Conservation (phyloP, 495 filamentous ascomycete genomes). For the Astrocystis sublimbata region DNA sequence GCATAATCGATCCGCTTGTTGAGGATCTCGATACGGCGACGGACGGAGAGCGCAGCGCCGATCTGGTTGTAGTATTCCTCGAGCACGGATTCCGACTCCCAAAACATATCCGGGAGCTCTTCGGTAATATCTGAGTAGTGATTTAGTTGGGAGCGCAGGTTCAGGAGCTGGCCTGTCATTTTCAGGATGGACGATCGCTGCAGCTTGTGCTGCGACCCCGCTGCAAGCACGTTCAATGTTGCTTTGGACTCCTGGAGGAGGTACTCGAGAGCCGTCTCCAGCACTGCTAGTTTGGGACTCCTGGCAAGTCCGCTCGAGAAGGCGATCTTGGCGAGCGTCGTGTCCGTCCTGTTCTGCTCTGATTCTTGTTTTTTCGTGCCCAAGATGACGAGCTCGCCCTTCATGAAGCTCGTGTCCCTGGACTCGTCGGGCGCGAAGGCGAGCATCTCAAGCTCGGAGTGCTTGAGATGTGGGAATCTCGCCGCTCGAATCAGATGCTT, state of each 20-base stretch:
- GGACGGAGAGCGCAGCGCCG: conserved; percentile 84
- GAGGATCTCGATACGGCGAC: conserved; percentile 85
- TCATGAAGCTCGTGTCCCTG: conserved; percentile 74
- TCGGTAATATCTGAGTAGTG: conserved; percentile 97
- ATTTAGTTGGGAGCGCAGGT: conserved; percentile 88
- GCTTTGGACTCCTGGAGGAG: conserved; percentile 70
- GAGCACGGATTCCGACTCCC: conserved; percentile 87
- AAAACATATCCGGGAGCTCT: conserved; percentile 92
- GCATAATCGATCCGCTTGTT: conserved; percentile 99
- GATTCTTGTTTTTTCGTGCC: conserved; percentile 62
- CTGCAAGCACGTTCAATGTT: conserved; percentile 75
- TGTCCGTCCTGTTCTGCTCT: conserved; percentile 57
- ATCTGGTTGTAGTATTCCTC: conserved; percentile 93
- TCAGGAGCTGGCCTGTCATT: conserved; percentile 92
- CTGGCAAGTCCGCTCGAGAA: conserved; percentile 95
- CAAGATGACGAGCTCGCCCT: conserved; percentile 85
- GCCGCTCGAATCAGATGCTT: conserved; percentile 73
- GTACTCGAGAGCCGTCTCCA: conserved; percentile 77
- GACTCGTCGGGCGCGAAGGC: conserved; percentile 79
- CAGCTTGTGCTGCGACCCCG: conserved; percentile 66
- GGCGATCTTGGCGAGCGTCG: conserved; percentile 87
- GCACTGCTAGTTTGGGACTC: conserved; percentile 92
- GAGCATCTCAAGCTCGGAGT: conserved; percentile 82
- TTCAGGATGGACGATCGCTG: conserved; percentile 78
- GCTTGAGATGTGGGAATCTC: conserved; percentile 66